Evolutionary conservation across 306 rosid species (phyloP), one percentile per base, ranked within the genome.

Genomic region (Dalbergia oliveri): DNA sequence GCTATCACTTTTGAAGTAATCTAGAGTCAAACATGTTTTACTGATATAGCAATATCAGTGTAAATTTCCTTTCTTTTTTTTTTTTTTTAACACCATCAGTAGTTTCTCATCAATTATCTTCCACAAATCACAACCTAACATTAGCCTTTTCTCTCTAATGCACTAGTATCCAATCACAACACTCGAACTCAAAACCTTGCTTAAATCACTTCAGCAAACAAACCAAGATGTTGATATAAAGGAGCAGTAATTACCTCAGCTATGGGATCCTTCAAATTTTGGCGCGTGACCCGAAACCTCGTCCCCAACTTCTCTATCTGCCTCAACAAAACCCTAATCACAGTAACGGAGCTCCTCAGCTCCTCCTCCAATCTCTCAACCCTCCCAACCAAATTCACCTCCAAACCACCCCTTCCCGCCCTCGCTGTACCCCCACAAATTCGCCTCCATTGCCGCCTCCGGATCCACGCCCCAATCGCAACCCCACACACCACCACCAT

Each of bases 231-330:
- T 12, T 50, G 57, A 50, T 50, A 50, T 14, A 12, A 50, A 50
- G 18, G 14, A 50, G 0, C 31, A 50, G 18, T 9, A n/a, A 56
- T 60, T 86, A 91, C 97, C 94, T 91, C 92, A 34, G 87, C 87
- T 75, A 90, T 82, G 61, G 94, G 92, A n/a, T 85, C 88, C 77
- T 82, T 89, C 78, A 91, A 75, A 41, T 87, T 45, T 82, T 81
- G 87, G 37, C 92, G 79, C 1, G 91, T 88, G 47, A 91, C 82
- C 67, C 87, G 84, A 84, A 89, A 91, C 64, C 91, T 63, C 49
- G 87, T 82, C 21, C 94, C 90, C 88, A 91, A 76, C 77, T 91
- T 91, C 90, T 91, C 94, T 60, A 90, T 85, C 86, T 91, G 89
- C 82, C 97, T 87, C 3, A 91, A 87, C 82, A 91, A 75, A 61